phyloP scores from a whole-genome alignment of 2,329 filamentous ascomycete species.

The Albophoma yamanashiensis region DNA sequence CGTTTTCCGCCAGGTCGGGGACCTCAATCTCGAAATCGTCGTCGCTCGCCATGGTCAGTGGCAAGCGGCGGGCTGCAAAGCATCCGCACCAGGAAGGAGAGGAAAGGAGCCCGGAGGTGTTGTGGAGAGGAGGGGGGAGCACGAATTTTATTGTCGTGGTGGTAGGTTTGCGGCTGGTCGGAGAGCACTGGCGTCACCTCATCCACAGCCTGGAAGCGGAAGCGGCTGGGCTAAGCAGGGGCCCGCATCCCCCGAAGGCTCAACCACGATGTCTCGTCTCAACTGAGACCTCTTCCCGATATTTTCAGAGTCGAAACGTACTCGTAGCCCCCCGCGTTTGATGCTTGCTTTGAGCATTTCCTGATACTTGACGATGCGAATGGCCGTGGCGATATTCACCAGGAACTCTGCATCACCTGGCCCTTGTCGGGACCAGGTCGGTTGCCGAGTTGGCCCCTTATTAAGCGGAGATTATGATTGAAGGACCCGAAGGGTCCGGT shows the following conservation, averaged over 20 bases:
- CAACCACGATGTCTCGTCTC: neutral
- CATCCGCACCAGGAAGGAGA: constrained; percentile 1
- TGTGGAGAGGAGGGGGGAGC: constrained; percentile 3
- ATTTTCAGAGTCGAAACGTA: neutral
- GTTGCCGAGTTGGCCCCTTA: neutral
- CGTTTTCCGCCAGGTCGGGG: constrained; percentile 46
- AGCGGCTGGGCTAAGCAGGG: neutral
- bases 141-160: constrained; percentile 8
- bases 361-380: no score
- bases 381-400: neutral
- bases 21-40: constrained; percentile 47
- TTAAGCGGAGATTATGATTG: neutral
- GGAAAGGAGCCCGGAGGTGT: constrained; percentile 3
- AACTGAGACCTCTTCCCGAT: neutral
- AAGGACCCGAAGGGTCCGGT: neutral
- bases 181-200: constrained; percentile 4
- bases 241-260: neutral
- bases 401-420: neutral
- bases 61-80: constrained; percentile 3
- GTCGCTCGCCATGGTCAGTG: constrained; percentile 43
- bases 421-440: neutral
- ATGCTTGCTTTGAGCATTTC: neutral
- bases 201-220: neutral
- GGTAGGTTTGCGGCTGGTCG: constrained; percentile 6
- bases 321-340: neutral